phyloP scores from a whole-genome alignment of 116 monocot species.

The Cymodocea nodosa region DNA sequence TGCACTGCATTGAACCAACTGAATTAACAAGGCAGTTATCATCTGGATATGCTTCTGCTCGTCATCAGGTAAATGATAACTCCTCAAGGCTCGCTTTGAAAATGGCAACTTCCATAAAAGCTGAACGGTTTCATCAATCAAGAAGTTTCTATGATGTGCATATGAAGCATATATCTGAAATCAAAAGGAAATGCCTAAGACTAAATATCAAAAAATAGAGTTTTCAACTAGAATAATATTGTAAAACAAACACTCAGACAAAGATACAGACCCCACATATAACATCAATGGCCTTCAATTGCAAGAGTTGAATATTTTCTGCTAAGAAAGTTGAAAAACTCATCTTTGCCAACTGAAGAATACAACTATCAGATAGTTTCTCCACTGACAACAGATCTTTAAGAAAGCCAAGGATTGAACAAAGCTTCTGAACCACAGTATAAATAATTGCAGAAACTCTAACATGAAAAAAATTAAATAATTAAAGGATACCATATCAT shows the following conservation, averaged over 20 bases:
- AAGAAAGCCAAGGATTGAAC: constrained; percentile 68
- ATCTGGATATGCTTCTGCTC: constrained; percentile 99
- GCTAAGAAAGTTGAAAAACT: constrained; percentile 87
- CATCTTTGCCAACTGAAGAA: constrained; percentile 82
- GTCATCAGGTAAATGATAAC: constrained; percentile 89
- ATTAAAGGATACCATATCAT: background rate
- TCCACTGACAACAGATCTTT: constrained; percentile 71
- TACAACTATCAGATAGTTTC: constrained; percentile 86
- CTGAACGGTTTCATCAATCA: constrained; percentile 88
- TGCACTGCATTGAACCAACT: constrained; percentile 79
- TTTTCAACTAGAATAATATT: background rate
- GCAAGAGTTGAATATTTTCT: constrained; percentile 90
- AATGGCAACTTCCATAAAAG: constrained; percentile 82
- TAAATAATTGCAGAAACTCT: constrained; percentile 63
- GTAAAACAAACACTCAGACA: background rate
- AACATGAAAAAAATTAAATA: constrained; percentile 14
- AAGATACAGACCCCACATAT: constrained; percentile 43
- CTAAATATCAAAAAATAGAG: background rate
- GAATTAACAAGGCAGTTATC: constrained; percentile 90
- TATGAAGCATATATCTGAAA: constrained; percentile 78
- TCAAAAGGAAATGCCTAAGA: background rate
- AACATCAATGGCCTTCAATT: constrained; percentile 84
- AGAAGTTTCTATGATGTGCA: constrained; percentile 67
- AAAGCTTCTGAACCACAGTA: constrained; percentile 76
- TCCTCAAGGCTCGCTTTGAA: constrained; percentile 67